These are phyloP conservation scores for Fusarium burgessii DNA, from an alignment of 2,329 filamentous ascomycete species.

Conservation along the genomic window DNA sequence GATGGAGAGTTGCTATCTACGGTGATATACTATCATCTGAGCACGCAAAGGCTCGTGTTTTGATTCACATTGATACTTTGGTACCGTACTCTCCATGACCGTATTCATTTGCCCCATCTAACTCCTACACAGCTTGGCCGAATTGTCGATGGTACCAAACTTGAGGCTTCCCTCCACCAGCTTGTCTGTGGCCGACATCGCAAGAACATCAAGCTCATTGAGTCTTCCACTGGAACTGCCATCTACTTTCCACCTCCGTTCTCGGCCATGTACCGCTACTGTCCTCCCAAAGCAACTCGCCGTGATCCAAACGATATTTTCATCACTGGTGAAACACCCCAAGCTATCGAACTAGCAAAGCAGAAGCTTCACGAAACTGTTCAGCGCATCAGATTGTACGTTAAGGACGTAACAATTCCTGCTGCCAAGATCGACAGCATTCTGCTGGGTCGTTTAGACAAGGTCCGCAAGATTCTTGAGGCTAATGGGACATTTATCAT, in stretches of 20 bases:
- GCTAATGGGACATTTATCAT: constrained; percentile 95
- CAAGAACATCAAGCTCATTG: constrained; percentile 98
- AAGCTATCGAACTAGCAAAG: constrained; percentile 89
- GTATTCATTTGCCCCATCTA: constrained; percentile 17
- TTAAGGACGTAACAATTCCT: constrained; percentile 92
- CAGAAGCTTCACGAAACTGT: constrained; percentile 90
- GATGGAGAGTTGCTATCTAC: constrained; percentile 93
- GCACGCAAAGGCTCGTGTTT: constrained; percentile 93
- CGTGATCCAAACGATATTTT: constrained; percentile 92
- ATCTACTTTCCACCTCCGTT: constrained; percentile 99
- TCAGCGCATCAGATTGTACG: constrained; percentile 81
- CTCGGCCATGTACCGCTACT: constrained; percentile 90
- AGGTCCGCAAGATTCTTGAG: constrained; percentile 98
- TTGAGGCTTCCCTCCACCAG: constrained; percentile 90
- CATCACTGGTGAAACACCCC: constrained; percentile 89
- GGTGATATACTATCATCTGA: constrained; percentile 95
- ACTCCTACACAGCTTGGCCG: constrained; percentile 70
- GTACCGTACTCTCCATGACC: constrained; percentile 58
- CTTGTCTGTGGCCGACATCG: constrained; percentile 92
- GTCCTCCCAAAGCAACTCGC: constrained; percentile 81
- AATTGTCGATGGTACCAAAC: constrained; percentile 80
- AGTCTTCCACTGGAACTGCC: constrained; percentile 93
- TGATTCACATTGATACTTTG: constrained; percentile 97
- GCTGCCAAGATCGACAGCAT: constrained; percentile 96
- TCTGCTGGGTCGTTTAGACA: constrained; percentile 89